Evolutionary conservation across 345 rosid species (phyloP).

Genomic region (Eucalyptus marginata): DNA sequence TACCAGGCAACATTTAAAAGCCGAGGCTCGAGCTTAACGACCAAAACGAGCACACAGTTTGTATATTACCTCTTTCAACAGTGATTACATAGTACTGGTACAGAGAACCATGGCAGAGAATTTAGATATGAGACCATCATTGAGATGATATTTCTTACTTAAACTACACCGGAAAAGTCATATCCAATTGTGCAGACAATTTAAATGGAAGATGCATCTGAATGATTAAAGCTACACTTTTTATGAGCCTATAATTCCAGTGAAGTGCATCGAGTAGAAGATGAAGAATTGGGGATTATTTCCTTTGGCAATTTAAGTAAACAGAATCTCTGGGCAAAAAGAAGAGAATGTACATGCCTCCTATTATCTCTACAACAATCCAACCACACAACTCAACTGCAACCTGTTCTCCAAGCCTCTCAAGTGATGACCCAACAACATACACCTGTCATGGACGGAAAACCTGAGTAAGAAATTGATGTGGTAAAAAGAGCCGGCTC

Average conservation of each 20-base stretch:
- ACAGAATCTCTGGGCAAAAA: not conserved
- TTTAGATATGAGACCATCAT: not conserved
- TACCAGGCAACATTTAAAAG: not conserved
- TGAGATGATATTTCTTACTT: not conserved
- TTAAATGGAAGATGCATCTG: not conserved
- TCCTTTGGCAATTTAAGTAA: not conserved
- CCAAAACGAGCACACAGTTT: not conserved
- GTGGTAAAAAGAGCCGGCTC: not conserved
- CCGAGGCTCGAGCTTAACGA: not conserved
- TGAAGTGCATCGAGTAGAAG: not conserved
- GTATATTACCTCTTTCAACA: not conserved
- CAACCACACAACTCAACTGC: slow-evolving; percentile 82
- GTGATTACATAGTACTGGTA: not conserved
- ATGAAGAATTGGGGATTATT: not conserved
- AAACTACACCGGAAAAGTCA: not conserved
- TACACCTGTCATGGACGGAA: slow-evolving; percentile 53
- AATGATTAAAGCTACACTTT: not conserved
- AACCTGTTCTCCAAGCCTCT: slow-evolving; percentile 93
- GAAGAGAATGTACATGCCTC: slow-evolving; percentile 40
- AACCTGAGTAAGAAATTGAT: not conserved
- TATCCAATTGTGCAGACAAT: not conserved
- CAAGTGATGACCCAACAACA: slow-evolving; percentile 88
- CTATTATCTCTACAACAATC: slow-evolving; percentile 46
- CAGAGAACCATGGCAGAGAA: not conserved
- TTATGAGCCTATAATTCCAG: not conserved